Evolutionary conservation across 1,284 basidiomycete species (phyloP), one percentile per base, ranked within the genome.

Genomic region (Microbotryum intermedium): DNA sequence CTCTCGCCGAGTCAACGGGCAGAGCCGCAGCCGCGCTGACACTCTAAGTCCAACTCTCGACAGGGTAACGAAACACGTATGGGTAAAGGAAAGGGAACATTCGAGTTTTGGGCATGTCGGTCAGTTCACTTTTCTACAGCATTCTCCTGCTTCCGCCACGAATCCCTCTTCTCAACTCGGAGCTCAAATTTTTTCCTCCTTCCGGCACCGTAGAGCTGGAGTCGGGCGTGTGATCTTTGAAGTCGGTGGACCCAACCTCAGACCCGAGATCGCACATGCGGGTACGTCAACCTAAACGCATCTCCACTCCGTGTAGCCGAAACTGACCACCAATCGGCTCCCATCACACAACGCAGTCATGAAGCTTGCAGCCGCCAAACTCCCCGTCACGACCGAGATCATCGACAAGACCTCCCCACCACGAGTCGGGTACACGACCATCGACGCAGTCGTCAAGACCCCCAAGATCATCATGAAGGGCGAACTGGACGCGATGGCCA

Each of bases 41-140:
- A 39, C 34, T 3, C 9, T 39, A 6, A 3, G 18, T 39, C 13
- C 11, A 13, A 39, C 34, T 39, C 34, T 25, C 44, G 28, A 5
- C 64, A 90, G 87, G 94, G 94, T 57, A 97, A 97, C 72, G 94
- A 98, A 76, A 95, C 93, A 8, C 88, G 95, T 83, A 98, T 98
- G 95, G 94, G 94, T 50, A 97, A 97, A 77, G 95, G 95, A 61
- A 98, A 98, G 76, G 95, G 95, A 51, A 83, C 87, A 0, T 98
- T 97, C 71, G 94, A 97, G 74, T 97, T 83, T 75, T 97, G 94
- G 95, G 90, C 93, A 42, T 91, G 89, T 63, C 83, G 89, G 89
- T 90, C 72, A 62, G 82, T 77, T 21, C 7, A 9, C 4, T 9
- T 34, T 26, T 6, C 43, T 1, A 9, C 11, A 20, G 39, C 11